A percentile compares a stretch with the other conserved stretches of the same genome.
Conservation (phyloP, 2,329 filamentous ascomycete species). For the Colletotrichum higginsianum region DNA sequence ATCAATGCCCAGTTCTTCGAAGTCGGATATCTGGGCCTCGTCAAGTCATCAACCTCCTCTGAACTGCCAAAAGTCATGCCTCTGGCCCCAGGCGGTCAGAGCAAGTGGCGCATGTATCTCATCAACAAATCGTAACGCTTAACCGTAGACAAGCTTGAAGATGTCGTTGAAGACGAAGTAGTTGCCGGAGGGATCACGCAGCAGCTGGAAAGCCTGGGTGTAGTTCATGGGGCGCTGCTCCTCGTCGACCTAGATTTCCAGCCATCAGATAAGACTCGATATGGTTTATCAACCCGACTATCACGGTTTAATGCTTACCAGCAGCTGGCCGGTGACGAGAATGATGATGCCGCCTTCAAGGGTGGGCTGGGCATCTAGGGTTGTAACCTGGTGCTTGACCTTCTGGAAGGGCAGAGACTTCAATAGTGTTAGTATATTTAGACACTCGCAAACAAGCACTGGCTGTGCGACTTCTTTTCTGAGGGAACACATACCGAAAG, state of each 20-base stretch:
- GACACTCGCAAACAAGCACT: neutral
- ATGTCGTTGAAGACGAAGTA: slow-evolving; percentile 96
- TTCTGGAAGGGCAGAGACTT: slow-evolving; percentile 81
- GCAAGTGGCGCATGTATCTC: neutral
- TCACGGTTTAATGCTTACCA: slow-evolving; percentile 69
- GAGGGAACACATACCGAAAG: slow-evolving; percentile 73
- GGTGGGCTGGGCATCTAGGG: slow-evolving; percentile 87
- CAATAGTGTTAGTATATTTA: slow-evolving; percentile 13
- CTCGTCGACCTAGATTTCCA: slow-evolving; percentile 79
- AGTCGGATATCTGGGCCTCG: slow-evolving; percentile 8
- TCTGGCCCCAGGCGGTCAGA: neutral
- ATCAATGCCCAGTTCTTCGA: slow-evolving; percentile 21
- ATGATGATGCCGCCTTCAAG: slow-evolving; percentile 82
- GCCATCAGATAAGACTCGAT: slow-evolving; percentile 13
- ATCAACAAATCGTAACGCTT: slow-evolving; percentile 41
- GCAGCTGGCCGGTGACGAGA: slow-evolving; percentile 87
- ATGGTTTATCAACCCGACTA: neutral
- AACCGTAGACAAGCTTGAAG: slow-evolving; percentile 88
- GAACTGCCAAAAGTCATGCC: slow-evolving; percentile 6
- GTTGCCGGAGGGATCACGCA: slow-evolving; percentile 74
- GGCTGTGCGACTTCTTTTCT: neutral
- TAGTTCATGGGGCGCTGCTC: slow-evolving; percentile 91
- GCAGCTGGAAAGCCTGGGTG: slow-evolving; percentile 89
- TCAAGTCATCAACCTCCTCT: slow-evolving; percentile 24
- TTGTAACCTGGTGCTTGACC: slow-evolving; percentile 83